phyloP scores from a whole-genome alignment of 2,329 filamentous ascomycete species.

The Neoarthrinium moseri region DNA sequence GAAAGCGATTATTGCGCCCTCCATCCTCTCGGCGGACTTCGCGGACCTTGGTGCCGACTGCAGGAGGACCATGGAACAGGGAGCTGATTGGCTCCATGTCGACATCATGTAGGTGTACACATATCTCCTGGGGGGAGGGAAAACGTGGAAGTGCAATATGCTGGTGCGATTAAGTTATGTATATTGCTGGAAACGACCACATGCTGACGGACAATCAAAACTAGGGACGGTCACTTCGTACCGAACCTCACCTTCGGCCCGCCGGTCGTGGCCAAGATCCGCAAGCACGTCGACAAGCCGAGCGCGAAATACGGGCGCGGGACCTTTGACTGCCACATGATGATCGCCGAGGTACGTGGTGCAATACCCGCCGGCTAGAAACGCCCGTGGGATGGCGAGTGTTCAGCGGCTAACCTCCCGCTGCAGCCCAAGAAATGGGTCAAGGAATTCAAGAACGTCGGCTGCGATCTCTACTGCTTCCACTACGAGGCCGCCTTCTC shows the following conservation, averaged over 20 bases:
- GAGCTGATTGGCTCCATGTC: constrained; percentile 91
- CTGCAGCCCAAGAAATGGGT: constrained; percentile 94
- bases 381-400: no score
- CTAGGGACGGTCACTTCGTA: constrained; percentile 97
- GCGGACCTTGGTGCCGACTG: constrained; percentile 84
- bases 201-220: neutral
- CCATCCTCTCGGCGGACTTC: constrained; percentile 98
- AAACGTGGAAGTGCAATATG: neutral
- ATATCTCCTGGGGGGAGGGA: neutral
- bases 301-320: constrained; percentile 70
- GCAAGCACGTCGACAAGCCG: constrained; percentile 78
- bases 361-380: neutral
- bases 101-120: constrained; percentile 71
- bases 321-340: constrained; percentile 99
- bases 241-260: constrained; percentile 97
- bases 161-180: constrained; percentile 1
- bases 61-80: constrained; percentile 77
- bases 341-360: constrained; percentile 84
- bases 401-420: no score
- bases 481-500: constrained; percentile 97
- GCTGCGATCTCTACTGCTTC: constrained; percentile 99
- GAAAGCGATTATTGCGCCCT: constrained; percentile 91
- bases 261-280: constrained; percentile 92
- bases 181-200: no score
- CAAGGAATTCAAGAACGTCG: constrained; percentile 87